A percentile compares a stretch with the other conserved stretches of the same genome.
Evolutionary conservation across 192 early-diverging fungal genomes (phyloP).

Genomic region (Entomortierella beljakovae): DNA sequence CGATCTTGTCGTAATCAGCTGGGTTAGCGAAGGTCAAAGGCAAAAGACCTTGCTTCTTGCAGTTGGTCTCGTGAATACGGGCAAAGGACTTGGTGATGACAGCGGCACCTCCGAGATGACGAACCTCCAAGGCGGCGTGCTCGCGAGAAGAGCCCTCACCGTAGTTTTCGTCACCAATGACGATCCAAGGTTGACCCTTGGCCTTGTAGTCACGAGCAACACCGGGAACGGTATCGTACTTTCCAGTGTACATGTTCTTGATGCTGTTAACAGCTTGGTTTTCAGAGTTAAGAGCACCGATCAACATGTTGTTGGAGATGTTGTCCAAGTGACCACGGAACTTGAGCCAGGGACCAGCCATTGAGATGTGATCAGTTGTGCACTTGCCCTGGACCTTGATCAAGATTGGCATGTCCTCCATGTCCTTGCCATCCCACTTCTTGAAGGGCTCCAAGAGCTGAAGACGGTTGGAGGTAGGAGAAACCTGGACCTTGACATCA

Average conservation of each 20-base stretch:
- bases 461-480: constrained; percentile 89
- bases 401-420: constrained; percentile 83
- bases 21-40: constrained; percentile 96
- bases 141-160: constrained; percentile 99
- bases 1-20: constrained; percentile 94
- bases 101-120: constrained; percentile 93
- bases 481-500: constrained; percentile 78
- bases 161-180: constrained; percentile 99
- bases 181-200: constrained; percentile 84
- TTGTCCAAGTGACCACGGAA: constrained; percentile 99
- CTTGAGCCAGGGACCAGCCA: constrained; percentile 92
- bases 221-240: constrained; percentile 92
- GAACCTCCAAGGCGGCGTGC: constrained; percentile 97
- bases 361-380: constrained; percentile 98
- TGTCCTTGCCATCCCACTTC: constrained; percentile 92
- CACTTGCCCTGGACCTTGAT: constrained; percentile 99
- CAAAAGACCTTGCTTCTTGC: constrained; percentile 99
- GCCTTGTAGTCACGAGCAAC: constrained; percentile 97
- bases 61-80: constrained; percentile 99
- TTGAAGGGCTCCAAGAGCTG: constrained; percentile 85
- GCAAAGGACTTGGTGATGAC: constrained; percentile 98
- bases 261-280: constrained; percentile 82
- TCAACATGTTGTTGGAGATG: constrained; percentile 99
- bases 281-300: constrained; percentile 94
- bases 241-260: constrained; percentile 77